Base-by-base conservation (phyloP, 2,329 filamentous ascomycete genomes). In the Colletotrichum sp. region DNA sequence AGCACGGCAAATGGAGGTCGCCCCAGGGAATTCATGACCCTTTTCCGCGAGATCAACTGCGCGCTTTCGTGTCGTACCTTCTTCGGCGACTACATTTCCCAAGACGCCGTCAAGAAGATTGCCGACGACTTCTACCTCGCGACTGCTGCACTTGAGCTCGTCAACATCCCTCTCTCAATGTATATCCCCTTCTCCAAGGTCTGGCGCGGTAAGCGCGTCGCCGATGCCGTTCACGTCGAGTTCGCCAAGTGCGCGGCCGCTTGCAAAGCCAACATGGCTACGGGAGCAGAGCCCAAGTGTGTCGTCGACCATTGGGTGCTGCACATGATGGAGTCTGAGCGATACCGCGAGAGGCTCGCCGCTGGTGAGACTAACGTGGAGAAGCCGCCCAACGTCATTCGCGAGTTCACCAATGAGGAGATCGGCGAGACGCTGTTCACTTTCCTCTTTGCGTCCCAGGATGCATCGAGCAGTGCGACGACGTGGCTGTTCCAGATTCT, bases 291-390 rank as follows among this genome's bases (percentile, higher is more conserved):
- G 78, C 88, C 94, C 18, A 91, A 90, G 30, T 96, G 94, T 82
- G 95, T 95, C 79, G 91, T 96, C 82, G 94, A 96, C 82, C 92
- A 92, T 52, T 96, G 94, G 94, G 89, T 96, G 70, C 89, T 91
- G 79, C 88, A 91, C 76, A 95, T 96, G 92, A 90, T 94, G 80
- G 92, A 94, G 72, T 95, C 93, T 0, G 90, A 93, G 78, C 86
- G 85, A 60, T 95, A 95, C 84, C 89, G 90, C 52, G 89, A 93
- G 77, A 89, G 89, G 72, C 81, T 94, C 38, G 93, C 90, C 4
- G 90, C 91, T 65, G 94, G 94, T 30, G 82, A 85, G 5, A 75
- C 63, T 0, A 72, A 82, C 8, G 79, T 79, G 0, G 86, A 88
- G 79, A 89, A 87, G 75, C 88, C 89, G 0, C 77, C 80, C 0